Evolutionary conservation across 164 flowering plant genomes (phyloP), one percentile per base, ranked within the genome.

Genomic region (Tinospora cordifolia): DNA sequence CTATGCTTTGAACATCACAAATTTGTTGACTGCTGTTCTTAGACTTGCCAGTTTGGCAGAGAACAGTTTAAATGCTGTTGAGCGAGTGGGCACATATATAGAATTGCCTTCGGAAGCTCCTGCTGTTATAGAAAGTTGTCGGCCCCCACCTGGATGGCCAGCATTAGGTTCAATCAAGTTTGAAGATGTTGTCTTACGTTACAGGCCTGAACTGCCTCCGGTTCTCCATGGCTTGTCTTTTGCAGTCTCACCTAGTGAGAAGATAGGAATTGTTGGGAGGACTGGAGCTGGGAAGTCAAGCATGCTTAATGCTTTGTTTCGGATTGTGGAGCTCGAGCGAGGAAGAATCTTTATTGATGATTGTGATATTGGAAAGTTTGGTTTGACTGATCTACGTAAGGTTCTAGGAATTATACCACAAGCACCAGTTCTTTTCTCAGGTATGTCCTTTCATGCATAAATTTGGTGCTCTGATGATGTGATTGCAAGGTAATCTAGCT

Each of bases 221-320:
- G 99, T 95, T 12, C 83, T 95, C 67, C 99, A 92, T 80, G 96
- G 96, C 38, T 77, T 95, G 70, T 85, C 92, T 44, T 95, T 95
- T 74, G 67, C 75, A 14, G 73, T 95, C 64, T 77, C 83, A 75
- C 93, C 94, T 17, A 90, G 86, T 81, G 98, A 95, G 68, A 95
- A 95, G 79, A 88, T 95, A 1, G 99, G 98, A 69, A 88, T 95
- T 65, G 99, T 88, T 75, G 99, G 99, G 30, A 87, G 99, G 75
- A 95, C 99, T 47, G 99, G 99, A 1, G 99, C 99, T 36, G 98
- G 99, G 67, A 95, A 95, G 75, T 95, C 99, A 47, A 95, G 99
- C 84, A 90, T 95, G 96, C 77, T 95, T 6, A 95, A 95, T 78
- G 96, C 99, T 71, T 82, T 95, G 66, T 95, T 95, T 75, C 87